Percentiles rank a stretch among this genome's conserved stretches.
Evolutionary conservation across 257 asterid genomes (phyloP).

Genomic region (Haberlea rhodopensis): DNA sequence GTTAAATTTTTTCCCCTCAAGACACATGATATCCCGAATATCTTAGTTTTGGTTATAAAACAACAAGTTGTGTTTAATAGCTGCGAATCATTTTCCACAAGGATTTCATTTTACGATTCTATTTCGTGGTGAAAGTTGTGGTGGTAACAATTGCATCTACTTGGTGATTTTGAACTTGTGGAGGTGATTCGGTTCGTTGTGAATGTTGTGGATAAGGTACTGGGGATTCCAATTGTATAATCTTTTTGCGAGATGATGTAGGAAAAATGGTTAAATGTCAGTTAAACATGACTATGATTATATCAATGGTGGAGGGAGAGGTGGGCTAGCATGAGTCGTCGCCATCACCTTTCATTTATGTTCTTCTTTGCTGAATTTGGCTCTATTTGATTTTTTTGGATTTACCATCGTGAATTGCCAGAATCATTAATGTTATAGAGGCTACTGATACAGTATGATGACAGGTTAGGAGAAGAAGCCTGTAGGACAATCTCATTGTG

Average conservation of each 20-base stretch:
- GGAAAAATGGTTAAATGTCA: background rate
- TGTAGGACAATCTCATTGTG: slow-evolving; percentile 84
- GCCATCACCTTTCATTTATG: too few species aligned
- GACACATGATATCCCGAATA: background rate
- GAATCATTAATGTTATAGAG: background rate
- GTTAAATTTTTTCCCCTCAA: background rate
- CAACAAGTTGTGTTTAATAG: too few species aligned
- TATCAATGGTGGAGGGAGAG: too few species aligned
- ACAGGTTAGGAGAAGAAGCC: slow-evolving; percentile 82
- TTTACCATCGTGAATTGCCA: background rate
- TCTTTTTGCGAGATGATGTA: background rate
- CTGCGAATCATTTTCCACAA: background rate
- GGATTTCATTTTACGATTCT: background rate
- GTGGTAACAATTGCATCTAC: background rate
- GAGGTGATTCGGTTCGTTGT: background rate
- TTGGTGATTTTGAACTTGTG: background rate
- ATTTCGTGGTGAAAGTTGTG: background rate
- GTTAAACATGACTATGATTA: too few species aligned
- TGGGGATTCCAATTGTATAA: background rate
- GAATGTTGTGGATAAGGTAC: background rate
- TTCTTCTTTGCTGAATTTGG: too few species aligned
- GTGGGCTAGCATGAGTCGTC: too few species aligned
- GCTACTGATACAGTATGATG: background rate
- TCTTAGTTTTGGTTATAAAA: background rate
- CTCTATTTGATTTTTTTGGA: too few species aligned